These are phyloP conservation scores for Cymbidium sinense DNA, from an alignment of 106 monocot genomes.

Conservation along the genomic window DNA sequence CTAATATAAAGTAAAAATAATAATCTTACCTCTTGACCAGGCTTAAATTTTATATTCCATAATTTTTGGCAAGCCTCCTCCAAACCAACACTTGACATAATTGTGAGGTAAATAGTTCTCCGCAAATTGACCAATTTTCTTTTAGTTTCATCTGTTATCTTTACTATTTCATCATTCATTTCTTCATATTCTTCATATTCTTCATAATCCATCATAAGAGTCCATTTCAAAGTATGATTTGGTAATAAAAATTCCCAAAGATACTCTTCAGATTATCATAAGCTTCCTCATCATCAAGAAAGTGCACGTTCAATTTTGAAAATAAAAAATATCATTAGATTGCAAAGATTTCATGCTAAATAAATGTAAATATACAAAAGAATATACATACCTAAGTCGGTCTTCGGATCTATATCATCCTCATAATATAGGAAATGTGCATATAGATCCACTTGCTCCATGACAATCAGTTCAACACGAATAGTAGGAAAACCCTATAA, in stretches of 20 bases:
- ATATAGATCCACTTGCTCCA: constrained; percentile 81
- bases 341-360: neutral
- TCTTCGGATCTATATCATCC: constrained; percentile 82
- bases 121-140: constrained; percentile 87
- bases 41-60: constrained; percentile 87
- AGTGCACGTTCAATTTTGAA: constrained; percentile 60
- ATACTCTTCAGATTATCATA: constrained; percentile 81
- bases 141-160: constrained; percentile 89
- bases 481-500: constrained; percentile 79
- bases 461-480: constrained; percentile 68
- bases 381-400: constrained; percentile 47
- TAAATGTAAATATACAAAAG: neutral
- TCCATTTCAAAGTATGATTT: no score
- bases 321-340: constrained; percentile 8
- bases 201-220: constrained; percentile 65
- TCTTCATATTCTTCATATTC: constrained; percentile 69
- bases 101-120: constrained; percentile 91
- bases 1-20: neutral
- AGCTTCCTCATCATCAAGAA: constrained; percentile 84
- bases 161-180: constrained; percentile 64
- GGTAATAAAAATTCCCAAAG: no score
- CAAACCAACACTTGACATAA: constrained; percentile 98
- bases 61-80: constrained; percentile 97
- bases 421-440: constrained; percentile 76
- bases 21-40: constrained; percentile 85